Conservation (phyloP, 1,284 basidiomycete genomes). For the Ceratobasidium papillatum region DNA sequence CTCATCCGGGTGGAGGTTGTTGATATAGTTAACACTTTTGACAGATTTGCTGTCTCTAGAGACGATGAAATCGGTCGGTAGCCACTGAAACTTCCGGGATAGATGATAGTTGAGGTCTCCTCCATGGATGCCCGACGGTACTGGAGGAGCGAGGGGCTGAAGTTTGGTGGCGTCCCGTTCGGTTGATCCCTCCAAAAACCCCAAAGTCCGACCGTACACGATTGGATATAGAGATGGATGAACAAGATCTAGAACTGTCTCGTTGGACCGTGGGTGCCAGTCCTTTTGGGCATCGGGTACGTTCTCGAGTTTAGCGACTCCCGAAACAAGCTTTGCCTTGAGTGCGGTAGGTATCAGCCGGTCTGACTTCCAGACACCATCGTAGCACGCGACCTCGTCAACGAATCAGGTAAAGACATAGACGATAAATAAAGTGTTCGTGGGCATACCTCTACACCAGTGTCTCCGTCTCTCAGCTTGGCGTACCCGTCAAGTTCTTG, state of each 20-base stretch:
- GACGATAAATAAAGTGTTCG: background rate
- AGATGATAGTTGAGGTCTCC: background rate
- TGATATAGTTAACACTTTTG: constrained; percentile 50
- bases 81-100: constrained; percentile 53
- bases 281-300: constrained; percentile 55
- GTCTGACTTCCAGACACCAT: constrained; percentile 63
- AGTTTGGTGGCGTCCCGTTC: background rate
- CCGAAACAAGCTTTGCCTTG: constrained; percentile 44
- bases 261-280: constrained; percentile 60
- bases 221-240: constrained; percentile 58
- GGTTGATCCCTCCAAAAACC: constrained; percentile 16
- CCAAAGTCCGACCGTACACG: constrained; percentile 51
- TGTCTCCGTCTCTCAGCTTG: constrained; percentile 54
- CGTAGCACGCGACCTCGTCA: constrained; percentile 60
- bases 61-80: constrained; percentile 54
- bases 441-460: constrained; percentile 52
- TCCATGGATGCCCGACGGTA: background rate
- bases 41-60: constrained; percentile 44
- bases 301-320: constrained; percentile 52
- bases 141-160: background rate
- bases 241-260: constrained; percentile 58
- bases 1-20: constrained; percentile 51
- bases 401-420: background rate
- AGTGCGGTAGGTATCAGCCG: constrained; percentile 46
- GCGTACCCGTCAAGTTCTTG: constrained; percentile 62